These are phyloP conservation scores for Dactylonectria macrodidyma DNA, from an alignment of 2,329 filamentous ascomycete genomes.

Conservation along the genomic window DNA sequence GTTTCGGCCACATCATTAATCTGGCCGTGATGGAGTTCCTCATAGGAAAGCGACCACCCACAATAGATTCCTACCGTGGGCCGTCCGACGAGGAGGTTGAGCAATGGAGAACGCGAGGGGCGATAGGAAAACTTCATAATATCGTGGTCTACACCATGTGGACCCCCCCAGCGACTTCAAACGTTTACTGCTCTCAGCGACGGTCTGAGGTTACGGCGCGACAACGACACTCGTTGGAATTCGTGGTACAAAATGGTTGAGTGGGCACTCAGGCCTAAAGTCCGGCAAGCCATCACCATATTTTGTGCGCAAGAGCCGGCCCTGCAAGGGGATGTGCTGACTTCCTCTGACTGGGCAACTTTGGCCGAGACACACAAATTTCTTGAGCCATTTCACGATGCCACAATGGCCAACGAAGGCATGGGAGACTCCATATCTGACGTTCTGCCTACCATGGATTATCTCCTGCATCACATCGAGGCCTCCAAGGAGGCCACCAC, in stretches of 20 bases:
- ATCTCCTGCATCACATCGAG: slow-evolving; percentile 4
- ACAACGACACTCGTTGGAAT: slow-evolving; percentile 6
- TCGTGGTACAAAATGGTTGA: slow-evolving; percentile 1
- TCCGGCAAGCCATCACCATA: not conserved
- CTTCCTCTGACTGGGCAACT: slow-evolving; percentile 6
- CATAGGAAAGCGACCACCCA: slow-evolving; percentile 8
- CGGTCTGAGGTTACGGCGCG: not conserved
- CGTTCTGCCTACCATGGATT: slow-evolving; percentile 7
- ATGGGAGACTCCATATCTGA: not conserved
- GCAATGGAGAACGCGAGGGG: slow-evolving; percentile 5
- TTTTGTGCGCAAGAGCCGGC: slow-evolving; percentile 10
- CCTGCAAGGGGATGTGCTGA: slow-evolving; percentile 1
- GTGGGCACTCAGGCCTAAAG: not conserved
- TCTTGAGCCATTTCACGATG: slow-evolving; percentile 6
- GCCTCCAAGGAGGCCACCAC: not conserved
- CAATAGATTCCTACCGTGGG: not conserved
- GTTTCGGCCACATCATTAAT: not conserved
- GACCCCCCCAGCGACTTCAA: slow-evolving; percentile 3
- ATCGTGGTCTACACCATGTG: not conserved
- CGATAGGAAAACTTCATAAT: slow-evolving; percentile 1
- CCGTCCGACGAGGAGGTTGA: not conserved
- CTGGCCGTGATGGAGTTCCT: slow-evolving; percentile 1
- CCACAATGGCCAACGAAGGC: slow-evolving; percentile 5
- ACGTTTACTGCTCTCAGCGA: not conserved
- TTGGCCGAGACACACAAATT: not conserved